These are phyloP conservation scores for Macaranga tanarius DNA, from an alignment of 441 rosid genomes.

Conservation along the genomic window DNA sequence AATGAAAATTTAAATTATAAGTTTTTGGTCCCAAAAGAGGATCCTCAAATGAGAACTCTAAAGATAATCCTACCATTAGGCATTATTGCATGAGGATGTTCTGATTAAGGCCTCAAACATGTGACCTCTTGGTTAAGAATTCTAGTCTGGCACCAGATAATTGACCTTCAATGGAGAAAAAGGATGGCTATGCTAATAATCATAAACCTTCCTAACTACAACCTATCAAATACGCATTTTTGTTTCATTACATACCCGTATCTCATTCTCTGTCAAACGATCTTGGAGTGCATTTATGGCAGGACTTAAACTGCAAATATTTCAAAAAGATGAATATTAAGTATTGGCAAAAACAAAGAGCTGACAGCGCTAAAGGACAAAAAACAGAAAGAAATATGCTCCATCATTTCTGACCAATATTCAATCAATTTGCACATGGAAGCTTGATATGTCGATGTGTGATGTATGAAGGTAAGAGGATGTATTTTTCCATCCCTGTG, in stretches of 20 bases:
- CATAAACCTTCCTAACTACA: not conserved
- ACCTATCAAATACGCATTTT: conserved; percentile 2
- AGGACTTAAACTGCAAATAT: conserved; percentile 76
- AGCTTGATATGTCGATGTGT: conserved; percentile 93
- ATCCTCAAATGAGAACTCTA: conserved; percentile 5
- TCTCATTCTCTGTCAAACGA: conserved; percentile 77
- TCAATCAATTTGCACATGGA: conserved; percentile 95
- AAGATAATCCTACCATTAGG: not conserved
- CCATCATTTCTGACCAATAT: conserved; percentile 61
- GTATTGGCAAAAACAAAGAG: conserved; percentile 4
- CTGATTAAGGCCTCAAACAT: not conserved
- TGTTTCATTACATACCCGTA: conserved; percentile 53
- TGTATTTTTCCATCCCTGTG: conserved; percentile 76
- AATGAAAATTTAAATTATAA: not conserved
- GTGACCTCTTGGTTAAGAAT: not conserved
- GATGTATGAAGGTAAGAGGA: conserved; percentile 86
- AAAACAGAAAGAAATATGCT: conserved; percentile 14
- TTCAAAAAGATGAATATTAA: conserved; percentile 19
- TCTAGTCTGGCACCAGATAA: not conserved
- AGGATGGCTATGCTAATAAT: not conserved
- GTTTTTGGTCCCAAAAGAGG: not conserved
- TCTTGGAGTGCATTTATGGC: conserved; percentile 86
- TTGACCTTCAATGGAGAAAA: not conserved
- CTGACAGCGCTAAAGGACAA: conserved; percentile 4
- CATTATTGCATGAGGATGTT: not conserved